Percentiles rank a stretch among this genome's conserved stretches.
phyloP scores from a whole-genome alignment of 2,329 filamentous ascomycete genomes.

The Clathrospora elynae region DNA sequence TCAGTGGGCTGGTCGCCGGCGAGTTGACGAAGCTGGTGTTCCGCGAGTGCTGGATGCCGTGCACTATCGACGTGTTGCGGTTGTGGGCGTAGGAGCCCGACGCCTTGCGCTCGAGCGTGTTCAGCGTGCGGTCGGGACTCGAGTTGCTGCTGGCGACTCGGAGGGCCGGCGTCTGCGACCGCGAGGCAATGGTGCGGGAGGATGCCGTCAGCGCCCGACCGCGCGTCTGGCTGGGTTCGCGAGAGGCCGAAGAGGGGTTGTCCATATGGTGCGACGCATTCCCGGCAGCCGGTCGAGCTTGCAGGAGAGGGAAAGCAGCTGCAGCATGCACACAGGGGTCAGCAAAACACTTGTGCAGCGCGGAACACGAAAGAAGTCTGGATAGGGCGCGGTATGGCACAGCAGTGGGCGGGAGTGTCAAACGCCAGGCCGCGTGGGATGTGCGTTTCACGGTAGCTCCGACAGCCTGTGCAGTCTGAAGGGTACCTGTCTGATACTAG shows the following conservation, averaged over 20 bases:
- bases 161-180: conserved; percentile 51
- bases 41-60: conserved; percentile 89
- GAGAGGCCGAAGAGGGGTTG: conserved; percentile 39
- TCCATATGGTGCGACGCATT: conserved; percentile 48
- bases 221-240: conserved; percentile 53
- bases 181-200: conserved; percentile 51
- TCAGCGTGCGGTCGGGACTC: conserved; percentile 46
- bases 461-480: conserved; percentile 8
- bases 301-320: conserved; percentile 49
- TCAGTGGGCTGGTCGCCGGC: conserved; percentile 77
- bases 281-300: conserved; percentile 47
- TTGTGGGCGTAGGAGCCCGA: conserved; percentile 79
- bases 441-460: conserved; percentile 27
- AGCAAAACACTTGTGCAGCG: conserved; percentile 32
- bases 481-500: too few relatives aligned
- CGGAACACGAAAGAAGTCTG: conserved; percentile 24
- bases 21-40: conserved; percentile 86
- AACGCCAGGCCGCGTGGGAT: conserved; percentile 18
- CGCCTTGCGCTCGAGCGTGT: conserved; percentile 54
- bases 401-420: conserved; percentile 19
- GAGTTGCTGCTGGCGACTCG: conserved; percentile 41
- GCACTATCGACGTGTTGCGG: conserved; percentile 94
- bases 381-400: conserved; percentile 29
- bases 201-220: conserved; percentile 54
- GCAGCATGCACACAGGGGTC: conserved; percentile 35